A percentile compares a stretch with the other conserved stretches of the same genome.
These are phyloP conservation scores for Mayamaea pseudoterrestris DNA, from an alignment of 108 stramenopile genomes.

Conservation along the genomic window DNA sequence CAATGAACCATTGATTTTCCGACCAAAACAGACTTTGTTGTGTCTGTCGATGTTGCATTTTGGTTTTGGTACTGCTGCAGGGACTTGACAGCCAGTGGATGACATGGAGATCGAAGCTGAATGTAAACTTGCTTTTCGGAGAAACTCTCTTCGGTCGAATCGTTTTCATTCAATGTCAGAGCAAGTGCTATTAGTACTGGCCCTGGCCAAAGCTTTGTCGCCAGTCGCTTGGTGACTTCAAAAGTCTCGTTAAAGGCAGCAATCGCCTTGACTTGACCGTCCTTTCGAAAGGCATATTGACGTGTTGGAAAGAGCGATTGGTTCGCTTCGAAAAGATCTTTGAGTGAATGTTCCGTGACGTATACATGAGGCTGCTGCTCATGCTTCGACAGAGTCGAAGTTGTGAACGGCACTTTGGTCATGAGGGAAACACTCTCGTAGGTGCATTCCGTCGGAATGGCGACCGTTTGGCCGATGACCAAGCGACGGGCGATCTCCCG, in stretches of 20 bases:
- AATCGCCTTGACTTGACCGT: not conserved
- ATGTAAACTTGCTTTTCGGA: not conserved
- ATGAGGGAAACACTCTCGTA: conserved; percentile 5
- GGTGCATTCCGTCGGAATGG: conserved; percentile 11
- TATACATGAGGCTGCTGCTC: not conserved
- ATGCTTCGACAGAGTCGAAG: not conserved
- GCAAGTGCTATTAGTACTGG: conserved; percentile 2
- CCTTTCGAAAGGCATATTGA: conserved; percentile 1
- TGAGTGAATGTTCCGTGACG: not conserved
- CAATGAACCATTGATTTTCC: too few species aligned
- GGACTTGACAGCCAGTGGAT: conserved; percentile 6
- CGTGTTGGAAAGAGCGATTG: conserved; percentile 2
- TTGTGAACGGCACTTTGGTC: not conserved
- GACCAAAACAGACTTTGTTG: not conserved
- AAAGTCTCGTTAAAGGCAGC: conserved; percentile 4
- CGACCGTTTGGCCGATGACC: conserved; percentile 1
- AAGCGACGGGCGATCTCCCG: not conserved
- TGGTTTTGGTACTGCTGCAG: conserved; percentile 1
- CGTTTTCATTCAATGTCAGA: not conserved
- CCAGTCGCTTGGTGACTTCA: not conserved
- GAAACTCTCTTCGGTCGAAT: not conserved
- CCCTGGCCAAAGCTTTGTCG: conserved; percentile 6
- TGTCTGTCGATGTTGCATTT: not conserved
- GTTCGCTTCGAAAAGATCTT: not conserved
- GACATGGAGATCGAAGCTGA: not conserved